Base-by-base conservation (phyloP, 108 stramenopile genomes). In the Skeletonema marinoi region DNA sequence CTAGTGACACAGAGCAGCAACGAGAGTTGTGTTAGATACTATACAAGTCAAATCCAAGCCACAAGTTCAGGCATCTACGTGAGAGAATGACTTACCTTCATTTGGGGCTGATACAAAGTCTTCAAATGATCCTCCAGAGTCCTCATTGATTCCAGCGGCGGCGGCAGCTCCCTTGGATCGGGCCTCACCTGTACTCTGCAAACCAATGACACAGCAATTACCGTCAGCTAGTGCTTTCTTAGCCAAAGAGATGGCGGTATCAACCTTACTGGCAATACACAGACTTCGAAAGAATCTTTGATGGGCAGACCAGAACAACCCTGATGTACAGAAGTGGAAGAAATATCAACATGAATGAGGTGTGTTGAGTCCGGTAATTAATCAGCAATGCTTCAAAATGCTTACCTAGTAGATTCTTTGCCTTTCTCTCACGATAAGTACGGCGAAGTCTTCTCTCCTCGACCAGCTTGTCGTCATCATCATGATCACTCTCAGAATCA, bases 151-250 rank as follows among this genome's bases (percentile, higher is more conserved):
- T 9, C 83, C 83, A 12, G 75, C 65, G 16, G 69, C 69, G 41
- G 54, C 42, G 3, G 83, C 83, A 19, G 83, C 79, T 11, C 75
- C 83, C 25, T 77, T 71, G 10, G 79, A 51, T 54, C 72, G 84
- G 39, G 89, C 88, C 84, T 91, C 90, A 10, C 90, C 89, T 8
- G 91, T 92, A 36, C 73, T 70, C 60, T 90, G 91, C 10, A 92
- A 80, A 4, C 91, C 91, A 35, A 92, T 92, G 21, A 92, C 81
- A 21, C 85, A 86, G 63, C 88, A 89, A 32, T 88, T 33, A 32
- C 86, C 88, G 16, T 80, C 70, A 4, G 46, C 80, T 19, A 90
- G 17, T 3, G 90, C 90, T 32, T 82, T 63, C 81, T 80, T 86
- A 39, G 88, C 80, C 41, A 85, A 58, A 6, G 38, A 30, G 7